Base-by-base conservation (phyloP, 2,329 filamentous ascomycete genomes). In the Neopestalotiopsis sp. region DNA sequence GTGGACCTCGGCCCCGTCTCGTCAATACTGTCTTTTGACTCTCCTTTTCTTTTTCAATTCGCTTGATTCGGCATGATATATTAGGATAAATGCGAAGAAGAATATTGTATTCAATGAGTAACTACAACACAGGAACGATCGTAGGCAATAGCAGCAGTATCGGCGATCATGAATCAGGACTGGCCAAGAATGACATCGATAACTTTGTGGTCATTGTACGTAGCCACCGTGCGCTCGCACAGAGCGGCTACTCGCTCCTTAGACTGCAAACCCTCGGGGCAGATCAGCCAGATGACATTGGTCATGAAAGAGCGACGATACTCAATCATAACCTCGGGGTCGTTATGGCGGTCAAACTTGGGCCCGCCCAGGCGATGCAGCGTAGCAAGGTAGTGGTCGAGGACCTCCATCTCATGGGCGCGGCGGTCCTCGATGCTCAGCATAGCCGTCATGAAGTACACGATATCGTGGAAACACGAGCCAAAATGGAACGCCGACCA, bases 391-490 rank as follows among this genome's bases (percentile, higher is more conserved):
- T 83, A 82, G 67, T 79, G 76, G 40, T 79, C 75, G 30, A 80
- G 71, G 13, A 83, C 71, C 62, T 77, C 78, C 76, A 79, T 77
- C 73, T 84, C 82, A 42, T 81, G 77, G 10, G 74, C 73, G n/a
- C 82, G 76, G 14, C 82, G 79, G 66, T 83, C 79, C 69, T 81
- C 80, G 7, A 83, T 67, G 5, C 72, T 79, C 62, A 84, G 69
- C 71, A 79, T 78, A 3, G 78, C 76, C 1, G 79, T 80, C 72
- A 84, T 76, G 69, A 78, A 77, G 71, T 84, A 84, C 7, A 78
- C 78, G 3, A 84, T 72, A 65, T 84, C 83, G 67, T 84, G 82
- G 69, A 84, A 81, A 67, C 77, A 80, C 4, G 81, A 83, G 0
- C 78, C 81, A 42, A 82, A 80, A 71, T 83, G 80, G 42, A 79